These are phyloP conservation scores for Penicillium griseofulvum DNA, from an alignment of 2,329 filamentous ascomycete species.

Conservation along the genomic window DNA sequence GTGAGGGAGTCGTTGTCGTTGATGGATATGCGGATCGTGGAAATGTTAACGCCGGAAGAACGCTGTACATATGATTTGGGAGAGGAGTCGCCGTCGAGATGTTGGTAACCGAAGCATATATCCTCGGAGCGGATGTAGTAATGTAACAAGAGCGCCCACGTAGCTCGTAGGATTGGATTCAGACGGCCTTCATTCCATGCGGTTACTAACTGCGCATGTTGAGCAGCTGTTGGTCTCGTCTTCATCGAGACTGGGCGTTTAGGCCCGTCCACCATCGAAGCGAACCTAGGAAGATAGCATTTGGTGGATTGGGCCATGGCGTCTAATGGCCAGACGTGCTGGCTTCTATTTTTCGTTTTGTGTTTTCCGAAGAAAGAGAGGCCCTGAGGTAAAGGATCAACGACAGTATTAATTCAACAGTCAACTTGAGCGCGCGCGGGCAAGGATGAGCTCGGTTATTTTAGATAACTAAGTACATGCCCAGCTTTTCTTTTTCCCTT, in stretches of 20 bases:
- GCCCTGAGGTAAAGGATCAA: conserved; percentile 4
- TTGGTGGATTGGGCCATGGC: conserved; percentile 31
- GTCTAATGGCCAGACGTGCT: not conserved
- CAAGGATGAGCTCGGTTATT: conserved; percentile 17
- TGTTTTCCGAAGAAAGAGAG: conserved; percentile 6
- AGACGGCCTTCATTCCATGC: conserved; percentile 29
- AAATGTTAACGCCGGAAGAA: conserved; percentile 15
- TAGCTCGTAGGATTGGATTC: conserved; percentile 37
- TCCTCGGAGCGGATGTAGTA: conserved; percentile 49
- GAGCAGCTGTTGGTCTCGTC: conserved; percentile 29
- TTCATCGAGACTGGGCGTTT: conserved; percentile 39
- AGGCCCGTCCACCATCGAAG: conserved; percentile 26
- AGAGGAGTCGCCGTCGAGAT: conserved; percentile 24
- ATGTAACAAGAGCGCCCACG: conserved; percentile 48
- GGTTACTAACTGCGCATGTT: conserved; percentile 32
- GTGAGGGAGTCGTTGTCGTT: conserved; percentile 29
- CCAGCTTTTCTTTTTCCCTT: not conserved
- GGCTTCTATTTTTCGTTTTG: not conserved
- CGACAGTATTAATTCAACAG: conserved; percentile 13
- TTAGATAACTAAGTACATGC: conserved; percentile 13
- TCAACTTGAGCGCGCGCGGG: conserved; percentile 6
- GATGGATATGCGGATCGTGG: conserved; percentile 28
- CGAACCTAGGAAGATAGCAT: conserved; percentile 38
- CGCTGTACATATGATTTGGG: conserved; percentile 20
- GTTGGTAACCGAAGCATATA: conserved; percentile 48